Percentiles rank a stretch among this genome's conserved stretches.
These are phyloP conservation scores for Colletotrichum euphorbiae DNA, from an alignment of 2,329 filamentous ascomycete species.

Conservation along the genomic window DNA sequence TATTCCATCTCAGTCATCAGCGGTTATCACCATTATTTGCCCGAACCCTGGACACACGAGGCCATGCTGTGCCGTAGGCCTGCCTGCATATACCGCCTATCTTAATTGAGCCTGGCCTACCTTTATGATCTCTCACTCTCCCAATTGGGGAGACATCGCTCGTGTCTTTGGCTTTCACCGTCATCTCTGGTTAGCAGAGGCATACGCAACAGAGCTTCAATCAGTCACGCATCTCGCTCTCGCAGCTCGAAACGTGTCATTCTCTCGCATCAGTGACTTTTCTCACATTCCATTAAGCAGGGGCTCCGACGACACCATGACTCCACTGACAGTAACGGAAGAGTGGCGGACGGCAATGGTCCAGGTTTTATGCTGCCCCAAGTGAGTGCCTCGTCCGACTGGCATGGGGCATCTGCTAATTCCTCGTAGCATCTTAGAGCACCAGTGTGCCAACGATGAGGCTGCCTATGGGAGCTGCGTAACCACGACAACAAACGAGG, in stretches of 20 bases:
- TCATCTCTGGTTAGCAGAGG: neutral
- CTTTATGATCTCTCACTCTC: neutral
- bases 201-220: neutral
- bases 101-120: neutral
- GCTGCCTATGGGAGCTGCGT: neutral
- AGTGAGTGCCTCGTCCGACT: neutral
- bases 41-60: neutral
- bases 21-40: too few species aligned
- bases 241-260: neutral
- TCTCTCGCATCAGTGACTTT: too few species aligned
- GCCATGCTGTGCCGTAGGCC: constrained; percentile 2
- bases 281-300: neutral
- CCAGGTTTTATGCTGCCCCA: constrained; percentile 13
- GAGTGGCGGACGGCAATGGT: neutral
- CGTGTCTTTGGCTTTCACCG: too few species aligned
- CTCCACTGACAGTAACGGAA: too few species aligned
- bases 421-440: neutral
- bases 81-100: neutral
- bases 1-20: too few species aligned
- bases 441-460: neutral
- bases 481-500: neutral
- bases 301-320: neutral
- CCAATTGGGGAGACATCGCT: too few species aligned
- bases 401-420: too few species aligned
- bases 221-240: neutral